Evolutionary conservation across 1,284 basidiomycete species (phyloP).

Genomic region (Ceratobasidium papillatum): DNA sequence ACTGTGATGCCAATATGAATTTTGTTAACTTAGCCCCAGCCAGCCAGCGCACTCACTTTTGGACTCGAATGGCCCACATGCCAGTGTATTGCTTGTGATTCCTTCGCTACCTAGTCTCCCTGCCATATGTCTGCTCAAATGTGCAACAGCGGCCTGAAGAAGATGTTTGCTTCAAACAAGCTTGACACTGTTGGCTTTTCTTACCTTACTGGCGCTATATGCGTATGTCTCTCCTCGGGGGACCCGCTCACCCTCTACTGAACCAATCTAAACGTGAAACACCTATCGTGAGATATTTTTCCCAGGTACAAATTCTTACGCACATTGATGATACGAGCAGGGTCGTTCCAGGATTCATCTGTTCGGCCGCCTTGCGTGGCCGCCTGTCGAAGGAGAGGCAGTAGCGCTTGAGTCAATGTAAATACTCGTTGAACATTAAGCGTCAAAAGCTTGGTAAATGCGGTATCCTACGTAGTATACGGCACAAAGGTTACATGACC

Average conservation of each 20-base stretch:
- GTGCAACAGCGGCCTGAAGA: conserved; percentile 61
- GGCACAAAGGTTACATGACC: conserved; percentile 48
- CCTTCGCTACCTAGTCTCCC: conserved; percentile 66
- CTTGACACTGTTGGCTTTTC: conserved; percentile 35
- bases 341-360: conserved; percentile 56
- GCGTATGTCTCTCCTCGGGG: conserved; percentile 72
- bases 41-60: conserved; percentile 55
- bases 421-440: conserved; percentile 76
- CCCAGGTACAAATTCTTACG: conserved; percentile 45
- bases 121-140: conserved; percentile 69
- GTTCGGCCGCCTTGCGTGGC: conserved; percentile 58
- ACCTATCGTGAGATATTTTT: conserved; percentile 8
- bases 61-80: conserved; percentile 64
- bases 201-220: conserved; percentile 71
- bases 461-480: conserved; percentile 57
- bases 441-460: conserved; percentile 68
- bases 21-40: not conserved
- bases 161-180: not conserved
- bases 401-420: conserved; percentile 70
- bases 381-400: conserved; percentile 67
- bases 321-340: conserved; percentile 71
- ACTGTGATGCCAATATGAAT: not conserved
- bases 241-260: conserved; percentile 65
- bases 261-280: conserved; percentile 63
- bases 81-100: conserved; percentile 74